Evolutionary conservation across 352 stramenopile species (phyloP), one percentile per base, ranked within the genome.

Genomic region (Globisporangium middletonii): DNA sequence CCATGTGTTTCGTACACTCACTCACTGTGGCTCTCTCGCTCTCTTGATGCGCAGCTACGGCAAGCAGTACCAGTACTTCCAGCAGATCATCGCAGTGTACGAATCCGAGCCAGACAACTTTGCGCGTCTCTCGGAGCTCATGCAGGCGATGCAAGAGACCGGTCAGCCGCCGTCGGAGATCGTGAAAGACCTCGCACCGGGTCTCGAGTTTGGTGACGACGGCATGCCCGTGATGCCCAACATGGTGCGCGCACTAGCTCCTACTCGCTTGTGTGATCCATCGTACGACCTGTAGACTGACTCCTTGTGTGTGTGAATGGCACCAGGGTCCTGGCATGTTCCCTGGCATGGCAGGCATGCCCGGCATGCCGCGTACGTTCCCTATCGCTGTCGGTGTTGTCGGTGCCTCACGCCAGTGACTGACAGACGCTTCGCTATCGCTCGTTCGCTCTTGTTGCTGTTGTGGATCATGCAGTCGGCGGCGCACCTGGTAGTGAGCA

Each of bases 51-150:
- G 12, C 48, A 93, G 80, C 76, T 98, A 98, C 61, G 94, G 92
- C 59, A 95, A 95, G 63, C 95, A 99, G 81, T 99, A 98, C 71
- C 82, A 98, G 65, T 97, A 95, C 65, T 99, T 99, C 71, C 96
- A 99, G 76, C 74, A 89, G 59, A 97, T 99, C 52, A 86, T 98
- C 8, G 80, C 87, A n/a, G 76, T 96, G 13, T 99, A 99, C 71
- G 97, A 99, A 58, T 96, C 84, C 9, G 94, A 99, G 67, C 96
- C 96, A 2, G 89, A 98, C 62, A 99, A 99, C 78, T 98, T 96
- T 60, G 67, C 79, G 52, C 77, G 89, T 6, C 73, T 99, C 37
- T 98, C 97, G 67, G 89, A 98, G 66, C 83, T 99, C 30, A 99
- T 99, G 94, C 93, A 99, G 56, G 90, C 99, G 57, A 92, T 95